phyloP scores from a whole-genome alignment of 441 rosid genomes.

The Gossypium gossypioides region DNA sequence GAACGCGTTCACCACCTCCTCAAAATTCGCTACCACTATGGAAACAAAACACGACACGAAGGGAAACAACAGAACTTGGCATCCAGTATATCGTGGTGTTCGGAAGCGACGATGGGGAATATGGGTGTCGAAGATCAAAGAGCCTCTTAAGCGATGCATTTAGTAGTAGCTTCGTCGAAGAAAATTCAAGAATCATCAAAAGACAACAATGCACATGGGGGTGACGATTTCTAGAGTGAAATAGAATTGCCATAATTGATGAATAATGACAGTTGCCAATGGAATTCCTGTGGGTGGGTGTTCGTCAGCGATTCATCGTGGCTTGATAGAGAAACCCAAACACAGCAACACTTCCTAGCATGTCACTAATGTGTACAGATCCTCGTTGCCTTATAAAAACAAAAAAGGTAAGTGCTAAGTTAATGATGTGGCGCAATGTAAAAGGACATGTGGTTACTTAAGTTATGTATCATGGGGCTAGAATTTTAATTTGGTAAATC shows the following conservation, averaged over 20 bases:
- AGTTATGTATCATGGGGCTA: too few relatives aligned
- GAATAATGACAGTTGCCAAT: constrained; percentile 23
- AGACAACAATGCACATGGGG: not conserved
- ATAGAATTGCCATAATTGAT: constrained; percentile 69
- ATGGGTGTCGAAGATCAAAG: constrained; percentile 60
- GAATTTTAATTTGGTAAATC: too few relatives aligned
- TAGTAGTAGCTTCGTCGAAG: constrained; percentile 20
- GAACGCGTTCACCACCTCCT: constrained; percentile 11
- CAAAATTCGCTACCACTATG: not conserved
- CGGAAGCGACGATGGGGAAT: constrained; percentile 58
- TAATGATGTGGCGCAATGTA: too few relatives aligned
- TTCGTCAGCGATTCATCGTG: constrained; percentile 29
- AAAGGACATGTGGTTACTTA: too few relatives aligned
- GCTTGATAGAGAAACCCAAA: constrained; percentile 37
- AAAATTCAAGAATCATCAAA: constrained; percentile 18
- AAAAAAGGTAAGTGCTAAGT: too few relatives aligned
- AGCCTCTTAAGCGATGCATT: constrained; percentile 47
- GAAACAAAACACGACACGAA: constrained; percentile 1
- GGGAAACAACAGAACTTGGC: constrained; percentile 31
- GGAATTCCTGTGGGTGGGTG: constrained; percentile 33
- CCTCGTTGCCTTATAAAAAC: too few relatives aligned
- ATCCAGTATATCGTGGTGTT: constrained; percentile 45
- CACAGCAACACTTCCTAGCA: constrained; percentile 28
- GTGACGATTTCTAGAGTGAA: constrained; percentile 61
- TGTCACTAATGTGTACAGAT: constrained; percentile 14